Base-by-base conservation (phyloP, 2,329 filamentous ascomycete genomes). In the Cladosporium sp. region DNA sequence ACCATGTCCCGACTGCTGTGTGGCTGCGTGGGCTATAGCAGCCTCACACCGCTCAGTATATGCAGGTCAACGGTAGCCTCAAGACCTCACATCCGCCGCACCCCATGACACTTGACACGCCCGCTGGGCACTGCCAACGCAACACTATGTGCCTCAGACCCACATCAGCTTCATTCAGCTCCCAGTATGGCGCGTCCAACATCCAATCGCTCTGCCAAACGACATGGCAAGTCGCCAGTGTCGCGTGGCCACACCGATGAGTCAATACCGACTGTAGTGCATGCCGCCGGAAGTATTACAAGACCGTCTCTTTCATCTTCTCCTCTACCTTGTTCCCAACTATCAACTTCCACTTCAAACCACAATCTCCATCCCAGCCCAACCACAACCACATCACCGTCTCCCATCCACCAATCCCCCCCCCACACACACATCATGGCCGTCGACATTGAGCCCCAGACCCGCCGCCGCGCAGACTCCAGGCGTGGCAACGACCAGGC, bases 241-340 rank as follows among this genome's bases (percentile, higher is more conserved):
- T 59, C 56, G 56, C 56, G 56, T 59, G 56, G 56, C 23, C 56
- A 44, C 56, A 44, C 56, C 56, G 56, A 59, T 59, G 56, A 59
- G 56, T 59, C 56, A 59, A 59, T 59, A 35, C 21, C 28, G 37
- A 5, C 37, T 59, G 31, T 23, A 46, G 28, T n/a, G 40, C n/a
- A 59, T 59, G 14, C 18, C 55, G 35, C 18, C n/a, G 18, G 33
- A 18, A 59, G 56, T 59, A 28, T 59, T 46, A 37, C 37, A 44
- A 46, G 35, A n/a, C 55, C 16, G 21, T 46, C 56, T 59, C 35
- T 1, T 59, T 59, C 26, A n/a, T 46, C 23, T 21, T 31, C 37
- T 11, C 29, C 35, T 59, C 16, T 46, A 16, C 26, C 26, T 14
- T 21, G 12, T 59, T 10, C 35, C 14, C 26, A 23, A 44, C 21